Conservation (phyloP, 1,284 basidiomycete genomes). For the Sporisorium iseilematis-ciliati region DNA sequence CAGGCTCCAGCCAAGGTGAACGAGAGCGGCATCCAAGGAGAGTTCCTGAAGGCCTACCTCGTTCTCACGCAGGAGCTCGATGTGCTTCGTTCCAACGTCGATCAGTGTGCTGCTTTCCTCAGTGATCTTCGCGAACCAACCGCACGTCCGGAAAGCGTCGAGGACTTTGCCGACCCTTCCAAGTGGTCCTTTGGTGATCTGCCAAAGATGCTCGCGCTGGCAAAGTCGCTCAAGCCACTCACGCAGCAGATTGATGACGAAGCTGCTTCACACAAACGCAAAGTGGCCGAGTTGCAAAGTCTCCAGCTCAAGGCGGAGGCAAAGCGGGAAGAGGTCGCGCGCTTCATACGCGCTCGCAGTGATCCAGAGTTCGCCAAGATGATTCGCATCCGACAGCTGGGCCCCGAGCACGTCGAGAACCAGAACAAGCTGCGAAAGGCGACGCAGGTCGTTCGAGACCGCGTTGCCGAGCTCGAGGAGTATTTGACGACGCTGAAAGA, state of each 20-base stretch:
- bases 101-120: conserved; percentile 65
- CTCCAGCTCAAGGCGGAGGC: conserved; percentile 72
- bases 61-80: conserved; percentile 70
- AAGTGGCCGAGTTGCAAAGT: conserved; percentile 71
- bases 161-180: conserved; percentile 51
- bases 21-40: conserved; percentile 62
- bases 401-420: conserved; percentile 86
- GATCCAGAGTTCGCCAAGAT: conserved; percentile 85
- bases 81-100: conserved; percentile 47
- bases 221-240: conserved; percentile 38
- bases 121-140: conserved; percentile 58
- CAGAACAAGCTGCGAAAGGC: conserved; percentile 80
- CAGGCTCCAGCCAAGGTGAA: conserved; percentile 44
- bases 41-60: conserved; percentile 68
- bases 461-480: conserved; percentile 82
- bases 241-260: conserved; percentile 39
- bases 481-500: conserved; percentile 79
- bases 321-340: conserved; percentile 68
- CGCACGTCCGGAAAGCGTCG: conserved; percentile 34
- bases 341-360: conserved; percentile 80
- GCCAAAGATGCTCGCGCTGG: conserved; percentile 55
- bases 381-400: conserved; percentile 82
- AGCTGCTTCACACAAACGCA: conserved; percentile 61
- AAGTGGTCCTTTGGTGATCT: conserved; percentile 71
- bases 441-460: conserved; percentile 79